Conservation (phyloP, 2,329 filamentous ascomycete genomes). For the Didymella arachidicola region DNA sequence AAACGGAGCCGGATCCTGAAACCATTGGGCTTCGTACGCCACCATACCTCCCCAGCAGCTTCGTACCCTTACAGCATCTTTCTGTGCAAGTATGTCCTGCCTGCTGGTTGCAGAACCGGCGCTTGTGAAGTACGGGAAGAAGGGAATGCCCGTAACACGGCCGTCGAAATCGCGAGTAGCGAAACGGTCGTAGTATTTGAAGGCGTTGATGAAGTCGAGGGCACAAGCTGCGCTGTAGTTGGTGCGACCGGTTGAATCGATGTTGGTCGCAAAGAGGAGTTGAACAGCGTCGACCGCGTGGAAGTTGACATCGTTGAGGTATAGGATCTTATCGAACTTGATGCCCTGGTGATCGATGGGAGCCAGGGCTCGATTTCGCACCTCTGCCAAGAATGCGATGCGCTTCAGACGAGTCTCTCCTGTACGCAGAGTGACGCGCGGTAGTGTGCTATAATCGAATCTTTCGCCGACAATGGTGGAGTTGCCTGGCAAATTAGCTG, state of each 20-base stretch:
- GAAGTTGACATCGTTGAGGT: conserved; percentile 73
- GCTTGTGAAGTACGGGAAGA: conserved; percentile 72
- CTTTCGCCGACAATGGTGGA: conserved; percentile 66
- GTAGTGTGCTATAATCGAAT: conserved; percentile 64
- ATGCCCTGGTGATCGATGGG: conserved; percentile 65
- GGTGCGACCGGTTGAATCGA: conserved; percentile 59
- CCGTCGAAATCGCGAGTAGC: conserved; percentile 73
- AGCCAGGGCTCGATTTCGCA: conserved; percentile 73
- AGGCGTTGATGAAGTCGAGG: conserved; percentile 72
- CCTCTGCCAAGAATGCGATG: conserved; percentile 76
- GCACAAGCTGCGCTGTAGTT: conserved; percentile 74
- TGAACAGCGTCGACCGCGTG: conserved; percentile 66
- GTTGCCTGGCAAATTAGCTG: conserved; percentile 47
- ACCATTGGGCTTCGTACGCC: conserved; percentile 68
- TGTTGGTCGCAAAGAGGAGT: conserved; percentile 70
- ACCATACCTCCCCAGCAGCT: conserved; percentile 83
- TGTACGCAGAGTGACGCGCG: conserved; percentile 67
- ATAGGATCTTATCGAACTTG: conserved; percentile 67
- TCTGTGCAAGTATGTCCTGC: conserved; percentile 67
- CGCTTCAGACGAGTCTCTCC: conserved; percentile 72
- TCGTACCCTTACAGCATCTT: conserved; percentile 71
- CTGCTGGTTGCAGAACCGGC: conserved; percentile 62
- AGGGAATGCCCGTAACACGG: conserved; percentile 67
- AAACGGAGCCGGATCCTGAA: conserved; percentile 54
- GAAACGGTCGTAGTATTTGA: conserved; percentile 77